phyloP scores from a whole-genome alignment of 2,329 filamentous ascomycete genomes.

The Stagonosporopsis tanaceti region DNA sequence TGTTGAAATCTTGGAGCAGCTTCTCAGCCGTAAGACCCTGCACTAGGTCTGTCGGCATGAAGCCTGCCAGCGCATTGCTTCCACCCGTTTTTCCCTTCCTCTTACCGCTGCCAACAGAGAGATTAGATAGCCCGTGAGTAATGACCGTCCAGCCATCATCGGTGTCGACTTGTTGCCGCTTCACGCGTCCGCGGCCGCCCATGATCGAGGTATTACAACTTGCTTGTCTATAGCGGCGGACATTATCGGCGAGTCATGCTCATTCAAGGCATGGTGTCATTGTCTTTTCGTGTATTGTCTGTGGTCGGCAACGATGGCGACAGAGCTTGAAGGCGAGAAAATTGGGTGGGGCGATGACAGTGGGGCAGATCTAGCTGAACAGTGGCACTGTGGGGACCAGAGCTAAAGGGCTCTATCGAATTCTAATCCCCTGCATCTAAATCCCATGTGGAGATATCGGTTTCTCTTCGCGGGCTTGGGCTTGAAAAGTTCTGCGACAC shows the following conservation, averaged over 20 bases:
- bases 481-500: constrained; percentile 3
- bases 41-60: constrained; percentile 28
- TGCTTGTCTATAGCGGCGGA: neutral
- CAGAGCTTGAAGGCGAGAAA: neutral
- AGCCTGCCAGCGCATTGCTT: constrained; percentile 9
- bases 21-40: constrained; percentile 37
- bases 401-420: neutral
- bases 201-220: constrained; percentile 1
- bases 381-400: neutral
- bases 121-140: constrained; percentile 35
- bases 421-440: neutral
- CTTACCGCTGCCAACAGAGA: constrained; percentile 18
- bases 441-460: neutral
- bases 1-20: constrained; percentile 32
- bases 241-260: constrained; percentile 12
- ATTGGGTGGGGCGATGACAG: constrained; percentile 2
- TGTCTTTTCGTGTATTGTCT: neutral
- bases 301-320: neutral
- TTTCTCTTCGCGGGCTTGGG: neutral
- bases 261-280: neutral
- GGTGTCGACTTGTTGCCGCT: constrained; percentile 39
- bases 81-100: constrained; percentile 6
- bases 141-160: constrained; percentile 50
- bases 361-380: constrained; percentile 7
- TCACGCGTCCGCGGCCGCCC: constrained; percentile 34